Base-by-base conservation (phyloP, 257 asterid species). In the Solanum bulbocastanum region DNA sequence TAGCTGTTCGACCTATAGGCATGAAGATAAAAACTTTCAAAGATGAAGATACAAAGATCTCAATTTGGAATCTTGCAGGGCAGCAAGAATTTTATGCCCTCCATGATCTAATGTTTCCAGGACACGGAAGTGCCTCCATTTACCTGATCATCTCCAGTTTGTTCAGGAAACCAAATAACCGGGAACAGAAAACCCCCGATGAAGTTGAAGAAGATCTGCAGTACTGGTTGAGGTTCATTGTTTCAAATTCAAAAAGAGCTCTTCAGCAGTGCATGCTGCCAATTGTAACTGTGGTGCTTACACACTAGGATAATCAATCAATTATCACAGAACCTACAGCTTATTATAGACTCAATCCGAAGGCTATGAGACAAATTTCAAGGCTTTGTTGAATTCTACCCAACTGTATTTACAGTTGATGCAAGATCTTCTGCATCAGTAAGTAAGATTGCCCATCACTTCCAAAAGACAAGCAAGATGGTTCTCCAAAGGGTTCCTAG, bases 371-470 rank as follows among this genome's bases (percentile, higher is more conserved):
- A 94, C 3, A 92, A 91, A 39, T 96, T 95, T 76, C 94, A 92
- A 27, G 95, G 94, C 0, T 91, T 92, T 68, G 93, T 96, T 73
- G 98, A 94, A 68, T 93, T 96, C 87, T 91, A 94, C 87, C 97
- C 98, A 14, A 94, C 96, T n/a, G 94, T 95, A 36, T 95, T 96
- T 79, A 94, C 99, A 2, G 95, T 96, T 23, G 99, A 95, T 82
- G 98, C 99, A 65, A 94, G 98, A 92, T 94, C 99, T 88, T 92
- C 98, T 42, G 95, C 97, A 13, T 94, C 97, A 4, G 96, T 94
- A 90, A 90, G 92, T 91, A 93, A 91, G 83, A 94, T 96, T 86
- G 86, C 93, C 76, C 95, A 94, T 82, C 98, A 96, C 88, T 66
- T 95, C 40, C 91, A 94, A 33, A 91, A 89, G 89, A 92, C 94